A percentile compares a stretch with the other conserved stretches of the same genome.
Evolutionary conservation across 225 moss, liverwort and hornwort species (phyloP).

Genomic region (Bryoerythrophyllum caledonicum): DNA sequence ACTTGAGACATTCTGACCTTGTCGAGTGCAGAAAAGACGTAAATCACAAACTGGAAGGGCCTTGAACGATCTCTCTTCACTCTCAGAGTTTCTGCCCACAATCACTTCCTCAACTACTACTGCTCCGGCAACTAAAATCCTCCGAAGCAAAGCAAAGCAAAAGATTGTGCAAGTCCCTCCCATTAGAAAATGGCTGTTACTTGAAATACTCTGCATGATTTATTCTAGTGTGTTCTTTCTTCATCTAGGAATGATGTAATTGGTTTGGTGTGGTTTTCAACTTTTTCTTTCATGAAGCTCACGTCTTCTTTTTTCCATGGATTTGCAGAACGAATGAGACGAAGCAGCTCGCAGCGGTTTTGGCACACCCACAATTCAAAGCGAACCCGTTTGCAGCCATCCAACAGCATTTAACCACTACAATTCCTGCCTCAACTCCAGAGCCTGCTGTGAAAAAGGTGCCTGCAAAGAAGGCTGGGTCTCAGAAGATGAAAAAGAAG

Average conservation of each 20-base stretch:
- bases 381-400: conserved; percentile 84
- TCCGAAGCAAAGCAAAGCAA: conserved; percentile 68
- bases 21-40: conserved; percentile 71
- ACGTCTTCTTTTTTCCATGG: conserved; percentile 14
- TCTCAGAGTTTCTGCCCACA: conserved; percentile 70
- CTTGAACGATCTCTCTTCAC: conserved; percentile 70
- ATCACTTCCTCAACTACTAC: conserved; percentile 46
- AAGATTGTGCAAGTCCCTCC: conserved; percentile 58
- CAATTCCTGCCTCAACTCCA: conserved; percentile 45
- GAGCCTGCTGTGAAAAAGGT: conserved; percentile 40
- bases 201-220: no score
- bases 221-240: neutral
- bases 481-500: conserved; percentile 33
- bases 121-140: conserved; percentile 44
- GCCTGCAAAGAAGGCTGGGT: no score
- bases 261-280: neutral
- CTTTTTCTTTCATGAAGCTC: conserved; percentile 12
- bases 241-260: neutral
- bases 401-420: conserved; percentile 72
- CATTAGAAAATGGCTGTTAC: conserved; percentile 4
- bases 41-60: conserved; percentile 62
- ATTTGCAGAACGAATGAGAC: conserved; percentile 58
- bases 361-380: conserved; percentile 81
- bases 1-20: no score
- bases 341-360: conserved; percentile 74